phyloP scores from a whole-genome alignment of 495 filamentous ascomycete species.

The Talaromyces stipitatus region DNA sequence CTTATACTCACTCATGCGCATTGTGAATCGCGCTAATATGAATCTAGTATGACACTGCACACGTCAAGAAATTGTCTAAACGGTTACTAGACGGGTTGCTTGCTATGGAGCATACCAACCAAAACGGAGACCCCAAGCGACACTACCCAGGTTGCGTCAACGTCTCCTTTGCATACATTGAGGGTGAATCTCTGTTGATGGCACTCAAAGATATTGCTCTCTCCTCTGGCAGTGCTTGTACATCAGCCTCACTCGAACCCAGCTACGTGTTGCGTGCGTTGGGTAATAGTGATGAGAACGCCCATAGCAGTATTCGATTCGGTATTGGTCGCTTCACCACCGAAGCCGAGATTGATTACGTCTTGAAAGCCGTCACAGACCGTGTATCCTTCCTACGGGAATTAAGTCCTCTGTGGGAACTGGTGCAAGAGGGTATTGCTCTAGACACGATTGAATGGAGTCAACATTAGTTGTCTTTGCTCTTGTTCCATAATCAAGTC shows the following conservation, averaged over 20 bases:
- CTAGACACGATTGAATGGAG: constrained; percentile 97
- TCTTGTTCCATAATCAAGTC: background rate
- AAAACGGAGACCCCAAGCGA: constrained; percentile 75
- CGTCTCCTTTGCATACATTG: constrained; percentile 95
- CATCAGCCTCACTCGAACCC: constrained; percentile 91
- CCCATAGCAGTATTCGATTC: constrained; percentile 95
- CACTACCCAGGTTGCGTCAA: constrained; percentile 98
- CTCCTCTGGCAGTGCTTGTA: constrained; percentile 95
- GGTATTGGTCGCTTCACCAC: constrained; percentile 97
- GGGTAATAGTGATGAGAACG: constrained; percentile 92
- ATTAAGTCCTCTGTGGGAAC: constrained; percentile 93
- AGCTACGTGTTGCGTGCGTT: constrained; percentile 92
- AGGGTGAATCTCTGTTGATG: constrained; percentile 97
- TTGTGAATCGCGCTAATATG: constrained; percentile 21
- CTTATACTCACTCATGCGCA: background rate
- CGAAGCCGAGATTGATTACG: constrained; percentile 93
- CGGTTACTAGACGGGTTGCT: constrained; percentile 74
- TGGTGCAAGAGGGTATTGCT: constrained; percentile 95
- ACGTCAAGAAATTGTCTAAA: constrained; percentile 73
- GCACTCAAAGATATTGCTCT: constrained; percentile 96
- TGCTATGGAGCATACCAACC: constrained; percentile 80
- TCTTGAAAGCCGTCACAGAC: constrained; percentile 86
- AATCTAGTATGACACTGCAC: constrained; percentile 78
- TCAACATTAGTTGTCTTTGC: constrained; percentile 54
- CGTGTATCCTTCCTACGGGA: constrained; percentile 89